These are phyloP conservation scores for Tothia fuscella DNA, from an alignment of 2,329 filamentous ascomycete genomes.

Conservation along the genomic window DNA sequence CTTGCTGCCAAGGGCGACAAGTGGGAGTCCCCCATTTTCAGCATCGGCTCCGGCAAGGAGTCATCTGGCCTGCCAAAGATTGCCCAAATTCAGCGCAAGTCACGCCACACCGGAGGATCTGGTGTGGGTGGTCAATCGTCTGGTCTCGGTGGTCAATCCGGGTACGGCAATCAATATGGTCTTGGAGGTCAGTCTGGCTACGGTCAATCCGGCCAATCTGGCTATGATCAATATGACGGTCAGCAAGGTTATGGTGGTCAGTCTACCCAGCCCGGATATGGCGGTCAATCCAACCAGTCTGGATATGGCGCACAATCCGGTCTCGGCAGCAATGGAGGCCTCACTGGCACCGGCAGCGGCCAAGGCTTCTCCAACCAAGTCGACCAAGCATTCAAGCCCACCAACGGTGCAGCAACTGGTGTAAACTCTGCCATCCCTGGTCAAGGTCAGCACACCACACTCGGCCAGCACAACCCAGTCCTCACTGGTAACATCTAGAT, in stretches of 20 bases:
- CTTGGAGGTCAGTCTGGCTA: too few relatives aligned
- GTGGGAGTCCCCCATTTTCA: conserved; percentile 93
- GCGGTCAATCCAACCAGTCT: not conserved
- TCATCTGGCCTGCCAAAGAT: conserved; percentile 55
- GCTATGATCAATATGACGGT: too few relatives aligned
- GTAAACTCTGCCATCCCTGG: conserved; percentile 14
- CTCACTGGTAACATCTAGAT: conserved; percentile 27
- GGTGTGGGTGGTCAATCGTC: not conserved
- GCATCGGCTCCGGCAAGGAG: conserved; percentile 64
- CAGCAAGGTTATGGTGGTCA: not conserved
- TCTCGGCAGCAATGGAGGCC: not conserved
- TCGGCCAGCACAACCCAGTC: conserved; percentile 32
- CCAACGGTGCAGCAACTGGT: not conserved
- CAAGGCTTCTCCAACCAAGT: conserved; percentile 4
- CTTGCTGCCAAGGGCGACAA: conserved; percentile 76
- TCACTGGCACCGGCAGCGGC: not conserved
- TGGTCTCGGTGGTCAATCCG: not conserved
- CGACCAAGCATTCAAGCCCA: conserved; percentile 7
- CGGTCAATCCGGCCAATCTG: too few relatives aligned
- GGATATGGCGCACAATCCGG: not conserved
- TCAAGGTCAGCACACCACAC: conserved; percentile 23
- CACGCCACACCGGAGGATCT: not conserved
- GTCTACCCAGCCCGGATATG: not conserved
- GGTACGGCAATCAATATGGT: not conserved
- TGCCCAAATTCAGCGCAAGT: conserved; percentile 6